phyloP scores from a whole-genome alignment of 2,329 filamentous ascomycete species.

The Cladophialophora chaetospira region DNA sequence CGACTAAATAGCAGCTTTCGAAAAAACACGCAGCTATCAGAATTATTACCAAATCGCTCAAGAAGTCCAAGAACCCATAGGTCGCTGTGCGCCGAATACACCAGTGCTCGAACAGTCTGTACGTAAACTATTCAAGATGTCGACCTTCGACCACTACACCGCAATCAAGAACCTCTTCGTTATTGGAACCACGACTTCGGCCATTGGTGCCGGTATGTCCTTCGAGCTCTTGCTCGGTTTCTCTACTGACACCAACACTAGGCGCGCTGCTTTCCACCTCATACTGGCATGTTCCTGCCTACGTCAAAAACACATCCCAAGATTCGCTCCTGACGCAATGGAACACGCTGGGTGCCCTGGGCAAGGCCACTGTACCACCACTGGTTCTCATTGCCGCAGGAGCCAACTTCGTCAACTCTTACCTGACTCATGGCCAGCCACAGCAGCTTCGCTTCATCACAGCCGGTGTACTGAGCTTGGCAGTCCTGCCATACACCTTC shows the following conservation, averaged over 20 bases:
- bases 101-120: too few relatives aligned
- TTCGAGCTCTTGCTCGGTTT: background rate
- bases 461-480: conserved; percentile 8
- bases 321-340: conserved; percentile 8
- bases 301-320: conserved; percentile 5
- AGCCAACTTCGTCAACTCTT: conserved; percentile 14
- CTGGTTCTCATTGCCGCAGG: conserved; percentile 7
- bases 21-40: too few relatives aligned
- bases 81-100: too few relatives aligned
- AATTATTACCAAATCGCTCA: background rate
- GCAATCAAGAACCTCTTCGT: conserved; percentile 7
- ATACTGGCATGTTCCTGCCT: conserved; percentile 7
- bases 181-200: conserved; percentile 10
- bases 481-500: conserved; percentile 11
- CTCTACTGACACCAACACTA: background rate
- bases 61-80: too few relatives aligned
- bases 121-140: too few relatives aligned
- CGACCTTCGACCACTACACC: conserved; percentile 7
- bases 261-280: conserved; percentile 11
- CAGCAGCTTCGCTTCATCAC: conserved; percentile 15
- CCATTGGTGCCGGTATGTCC: conserved; percentile 8
- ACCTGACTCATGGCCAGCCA: conserved; percentile 14
- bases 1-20: too few relatives aligned
- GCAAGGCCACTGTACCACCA: conserved; percentile 1
- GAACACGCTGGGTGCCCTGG: conserved; percentile 13